Evolutionary conservation across 106 monocot genomes (phyloP).

Genomic region (Amphibolis antarctica): DNA sequence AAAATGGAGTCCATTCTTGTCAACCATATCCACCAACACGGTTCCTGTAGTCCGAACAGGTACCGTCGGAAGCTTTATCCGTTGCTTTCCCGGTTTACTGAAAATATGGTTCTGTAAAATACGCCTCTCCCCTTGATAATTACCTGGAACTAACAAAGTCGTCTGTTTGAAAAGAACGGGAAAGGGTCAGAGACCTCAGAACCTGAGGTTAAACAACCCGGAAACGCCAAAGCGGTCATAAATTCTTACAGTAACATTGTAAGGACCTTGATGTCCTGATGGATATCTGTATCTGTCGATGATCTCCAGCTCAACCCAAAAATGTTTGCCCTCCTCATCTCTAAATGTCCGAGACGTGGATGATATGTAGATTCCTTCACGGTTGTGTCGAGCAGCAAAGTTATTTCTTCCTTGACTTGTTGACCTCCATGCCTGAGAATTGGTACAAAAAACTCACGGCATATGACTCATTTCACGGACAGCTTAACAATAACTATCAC

Average conservation of each 20-base stretch:
- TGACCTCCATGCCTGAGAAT: slow-evolving; percentile 81
- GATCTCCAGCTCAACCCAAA: slow-evolving; percentile 94
- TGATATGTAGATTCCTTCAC: slow-evolving; percentile 79
- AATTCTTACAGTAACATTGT: slow-evolving; percentile 82
- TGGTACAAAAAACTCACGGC: neutral
- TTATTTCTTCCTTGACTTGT: slow-evolving; percentile 80
- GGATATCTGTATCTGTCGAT: slow-evolving; percentile 82
- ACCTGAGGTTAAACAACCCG: neutral
- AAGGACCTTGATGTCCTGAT: slow-evolving; percentile 81
- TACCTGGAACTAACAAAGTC: slow-evolving; percentile 82
- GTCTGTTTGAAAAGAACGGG: slow-evolving; percentile 31
- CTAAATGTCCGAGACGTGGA: slow-evolving; percentile 63
- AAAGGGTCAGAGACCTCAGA: neutral
- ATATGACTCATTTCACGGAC: neutral
- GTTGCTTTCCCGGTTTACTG: slow-evolving; percentile 63
- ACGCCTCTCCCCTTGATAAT: slow-evolving; percentile 86
- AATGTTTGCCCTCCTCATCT: slow-evolving; percentile 95
- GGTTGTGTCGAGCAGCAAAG: slow-evolving; percentile 54
- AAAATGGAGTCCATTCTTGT: slow-evolving; percentile 87
- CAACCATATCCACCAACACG: slow-evolving; percentile 92
- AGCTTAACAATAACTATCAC: neutral
- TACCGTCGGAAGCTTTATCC: slow-evolving; percentile 82
- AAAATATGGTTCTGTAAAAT: slow-evolving; percentile 47
- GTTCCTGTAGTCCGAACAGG: slow-evolving; percentile 89
- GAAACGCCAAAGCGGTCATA: neutral